phyloP scores from a whole-genome alignment of 2,329 filamentous ascomycete genomes.

The Cryphonectria nitschkei region DNA sequence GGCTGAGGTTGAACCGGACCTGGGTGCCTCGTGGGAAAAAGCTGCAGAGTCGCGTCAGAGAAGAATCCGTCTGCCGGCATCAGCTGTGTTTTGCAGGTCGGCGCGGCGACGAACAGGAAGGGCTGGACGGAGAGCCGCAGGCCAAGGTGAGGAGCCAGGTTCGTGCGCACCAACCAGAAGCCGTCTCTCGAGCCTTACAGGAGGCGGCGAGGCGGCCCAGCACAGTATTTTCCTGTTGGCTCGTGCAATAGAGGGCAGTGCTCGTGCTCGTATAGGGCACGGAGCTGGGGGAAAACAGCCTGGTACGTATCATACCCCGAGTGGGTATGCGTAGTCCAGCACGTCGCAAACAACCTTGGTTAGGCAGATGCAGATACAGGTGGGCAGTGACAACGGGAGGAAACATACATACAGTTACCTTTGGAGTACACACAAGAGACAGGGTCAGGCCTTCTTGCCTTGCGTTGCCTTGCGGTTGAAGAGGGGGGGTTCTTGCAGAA shows the following conservation, averaged over 20 bases:
- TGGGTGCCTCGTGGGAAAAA: constrained; percentile 36
- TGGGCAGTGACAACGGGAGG: constrained; percentile 5
- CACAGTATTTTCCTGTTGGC: neutral
- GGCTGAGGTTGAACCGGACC: constrained; percentile 33
- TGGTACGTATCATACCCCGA: constrained; percentile 20
- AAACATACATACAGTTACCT: neutral
- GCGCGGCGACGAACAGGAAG: constrained; percentile 22
- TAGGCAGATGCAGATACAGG: neutral
- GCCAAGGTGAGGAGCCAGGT: constrained; percentile 8
- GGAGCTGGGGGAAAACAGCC: neutral
- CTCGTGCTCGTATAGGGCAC: neutral
- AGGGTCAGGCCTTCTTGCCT: constrained; percentile 17
- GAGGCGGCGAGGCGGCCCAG: neutral
- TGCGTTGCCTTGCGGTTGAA: constrained; percentile 18
- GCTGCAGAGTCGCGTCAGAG: constrained; percentile 46
- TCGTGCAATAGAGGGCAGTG: neutral
- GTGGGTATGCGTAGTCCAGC: neutral
- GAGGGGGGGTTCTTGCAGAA: constrained; percentile 11
- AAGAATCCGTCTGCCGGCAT: constrained; percentile 32
- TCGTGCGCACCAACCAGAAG: constrained; percentile 27
- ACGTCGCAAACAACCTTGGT: constrained; percentile 3
- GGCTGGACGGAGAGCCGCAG: constrained; percentile 8
- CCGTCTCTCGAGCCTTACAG: neutral
- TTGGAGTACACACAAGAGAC: neutral
- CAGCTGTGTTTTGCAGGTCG: constrained; percentile 19